Percentiles rank a stretch among this genome's conserved stretches.
Conservation (phyloP, 2,329 filamentous ascomycete genomes). For the Fusarium torulosum region DNA sequence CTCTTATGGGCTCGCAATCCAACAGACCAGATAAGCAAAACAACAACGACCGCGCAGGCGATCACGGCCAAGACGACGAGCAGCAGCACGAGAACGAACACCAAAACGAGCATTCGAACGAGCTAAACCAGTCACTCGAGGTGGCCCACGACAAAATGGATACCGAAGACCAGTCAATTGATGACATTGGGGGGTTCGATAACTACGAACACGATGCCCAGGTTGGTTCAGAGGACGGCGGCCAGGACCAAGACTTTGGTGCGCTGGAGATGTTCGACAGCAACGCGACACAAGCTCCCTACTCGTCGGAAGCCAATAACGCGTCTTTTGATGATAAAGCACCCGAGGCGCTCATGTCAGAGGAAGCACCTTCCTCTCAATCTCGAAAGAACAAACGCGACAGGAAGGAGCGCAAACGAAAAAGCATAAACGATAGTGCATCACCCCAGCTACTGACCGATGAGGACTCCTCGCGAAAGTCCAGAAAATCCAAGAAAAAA, state of each 20-base stretch:
- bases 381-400: slow-evolving; percentile 50
- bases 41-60: slow-evolving; percentile 34
- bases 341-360: slow-evolving; percentile 51
- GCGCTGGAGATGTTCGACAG: slow-evolving; percentile 56
- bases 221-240: slow-evolving; percentile 38
- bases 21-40: slow-evolving; percentile 44
- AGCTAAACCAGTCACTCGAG: slow-evolving; percentile 30
- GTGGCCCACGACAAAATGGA: slow-evolving; percentile 42
- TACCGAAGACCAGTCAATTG: slow-evolving; percentile 41
- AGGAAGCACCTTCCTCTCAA: slow-evolving; percentile 37
- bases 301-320: slow-evolving; percentile 47
- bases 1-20: slow-evolving; percentile 49
- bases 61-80: slow-evolving; percentile 38
- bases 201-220: slow-evolving; percentile 45
- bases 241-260: slow-evolving; percentile 52
- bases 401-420: slow-evolving; percentile 51
- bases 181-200: slow-evolving; percentile 46
- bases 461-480: slow-evolving; percentile 42
- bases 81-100: slow-evolving; percentile 33
- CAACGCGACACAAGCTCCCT: slow-evolving; percentile 51
- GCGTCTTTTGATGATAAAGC: slow-evolving; percentile 38
- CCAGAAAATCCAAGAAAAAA: slow-evolving; percentile 48
- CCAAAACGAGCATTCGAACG: slow-evolving; percentile 34
- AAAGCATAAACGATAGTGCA: slow-evolving; percentile 31
- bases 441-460: slow-evolving; percentile 31